Evolutionary conservation across 176 grass and related monocot species (phyloP).

Genomic region (Aegilops umbellulata): DNA sequence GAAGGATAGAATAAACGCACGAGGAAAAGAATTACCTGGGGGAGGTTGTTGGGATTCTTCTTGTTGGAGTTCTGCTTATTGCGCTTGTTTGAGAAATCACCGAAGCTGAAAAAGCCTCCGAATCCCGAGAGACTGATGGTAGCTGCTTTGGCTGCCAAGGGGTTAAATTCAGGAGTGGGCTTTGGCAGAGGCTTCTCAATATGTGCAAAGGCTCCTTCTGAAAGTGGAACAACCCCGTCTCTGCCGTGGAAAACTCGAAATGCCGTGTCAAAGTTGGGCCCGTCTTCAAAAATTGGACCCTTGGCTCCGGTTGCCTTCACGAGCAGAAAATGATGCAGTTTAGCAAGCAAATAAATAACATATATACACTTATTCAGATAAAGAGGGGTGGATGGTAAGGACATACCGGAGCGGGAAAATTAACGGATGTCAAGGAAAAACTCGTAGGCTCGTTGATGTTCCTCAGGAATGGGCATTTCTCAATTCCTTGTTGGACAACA

Average conservation of each 20-base stretch:
- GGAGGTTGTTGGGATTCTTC: constrained; percentile 57
- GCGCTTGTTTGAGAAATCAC: constrained; percentile 65
- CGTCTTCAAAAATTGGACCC: constrained; percentile 98
- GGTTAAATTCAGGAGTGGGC: constrained; percentile 60
- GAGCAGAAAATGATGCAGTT: constrained; percentile 29
- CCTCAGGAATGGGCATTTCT: constrained; percentile 90
- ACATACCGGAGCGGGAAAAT: constrained; percentile 68
- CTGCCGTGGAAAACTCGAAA: constrained; percentile 93
- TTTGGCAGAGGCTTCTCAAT: constrained; percentile 47
- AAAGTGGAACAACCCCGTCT: constrained; percentile 86
- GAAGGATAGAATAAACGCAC: neutral
- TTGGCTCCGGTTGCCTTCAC: constrained; percentile 75
- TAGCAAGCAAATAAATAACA: neutral
- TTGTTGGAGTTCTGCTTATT: constrained; percentile 60
- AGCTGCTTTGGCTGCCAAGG: constrained; percentile 87
- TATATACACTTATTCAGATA: neutral
- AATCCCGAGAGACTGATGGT: constrained; percentile 93
- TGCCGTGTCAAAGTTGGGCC: constrained; percentile 89
- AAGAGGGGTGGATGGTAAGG: neutral
- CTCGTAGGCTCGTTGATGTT: constrained; percentile 92
- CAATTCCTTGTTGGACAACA: constrained; percentile 59
- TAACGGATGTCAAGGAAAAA: constrained; percentile 59
- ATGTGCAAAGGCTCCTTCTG: constrained; percentile 56
- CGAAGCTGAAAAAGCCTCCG: constrained; percentile 80
- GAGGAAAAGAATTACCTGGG: constrained; percentile 41